Evolutionary conservation across 371 early-diverging fungal genomes (phyloP), one percentile per base, ranked within the genome.

Genomic region (Saksenaea vasiformis): DNA sequence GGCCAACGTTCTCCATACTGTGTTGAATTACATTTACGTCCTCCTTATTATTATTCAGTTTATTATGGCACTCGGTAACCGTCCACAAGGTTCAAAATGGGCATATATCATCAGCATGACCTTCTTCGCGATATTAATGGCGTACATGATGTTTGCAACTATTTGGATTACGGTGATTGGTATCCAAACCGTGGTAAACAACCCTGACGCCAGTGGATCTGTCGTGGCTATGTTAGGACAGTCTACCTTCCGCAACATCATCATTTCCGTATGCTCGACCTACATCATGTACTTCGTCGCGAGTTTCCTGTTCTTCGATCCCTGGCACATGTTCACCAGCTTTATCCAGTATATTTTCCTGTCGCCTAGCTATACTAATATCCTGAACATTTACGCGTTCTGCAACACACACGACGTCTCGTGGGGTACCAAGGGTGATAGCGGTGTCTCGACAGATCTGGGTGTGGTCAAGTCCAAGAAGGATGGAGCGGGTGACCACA

Each of bases 371-470:
- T 89, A 85, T 64, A 81, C 77, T 67, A 87, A 87, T 64, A 78
- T 88, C 35, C 71, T 90, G 37, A 87, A 84, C 61, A 82, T 87
- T 27, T 90, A 90, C 55, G 88, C 90, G 1, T 88, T 87, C 71
- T 88, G 88, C 70, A 90, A 90, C 66, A 86, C 82, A 1, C 87
- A 86, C 67, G 90, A 90, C 70, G 86, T 90, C 22, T 85, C 93
- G 3, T 96, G 97, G 97, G 97, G 97, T 47, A 96, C 97, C 28
- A 95, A 95, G 81, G 95, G 96, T 66, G 95, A 90, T 66, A 89
- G 83, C 61, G 72, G 69, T 39, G 75, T 83, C 14, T 70, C 75
- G 24, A 83, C 78, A 19, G 85, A 87, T 74, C 76, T 90, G 44
- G 91, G 90, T 61, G 83, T 84, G 1, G 90, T 87, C 67, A 85